These are phyloP conservation scores for Murraya paniculata DNA, from an alignment of 345 rosid genomes.

Conservation along the genomic window DNA sequence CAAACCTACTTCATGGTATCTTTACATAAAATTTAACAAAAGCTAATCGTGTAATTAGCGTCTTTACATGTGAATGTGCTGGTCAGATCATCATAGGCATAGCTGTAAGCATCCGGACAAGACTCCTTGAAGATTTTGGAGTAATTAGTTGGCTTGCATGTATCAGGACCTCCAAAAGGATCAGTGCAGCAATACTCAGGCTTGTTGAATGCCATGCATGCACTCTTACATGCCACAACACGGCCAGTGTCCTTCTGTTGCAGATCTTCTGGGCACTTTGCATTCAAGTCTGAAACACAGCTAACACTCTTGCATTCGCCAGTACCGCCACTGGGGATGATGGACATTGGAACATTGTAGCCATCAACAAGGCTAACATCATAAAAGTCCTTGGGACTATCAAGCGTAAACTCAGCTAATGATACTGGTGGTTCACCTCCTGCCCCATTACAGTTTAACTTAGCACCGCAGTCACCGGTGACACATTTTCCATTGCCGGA, in stretches of 20 bases:
- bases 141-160: conserved; percentile 46
- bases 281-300: conserved; percentile 36
- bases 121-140: conserved; percentile 42
- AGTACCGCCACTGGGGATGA: conserved; percentile 25
- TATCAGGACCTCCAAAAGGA: conserved; percentile 32
- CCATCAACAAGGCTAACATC: conserved; percentile 53
- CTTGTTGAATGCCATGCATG: conserved; percentile 39
- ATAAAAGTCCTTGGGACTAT: conserved; percentile 30
- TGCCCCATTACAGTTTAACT: conserved; percentile 33
- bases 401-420: conserved; percentile 48
- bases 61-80: conserved; percentile 36
- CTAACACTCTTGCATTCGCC: conserved; percentile 25
- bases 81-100: conserved; percentile 50
- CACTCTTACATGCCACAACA: conserved; percentile 49
- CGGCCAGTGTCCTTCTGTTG: conserved; percentile 23
- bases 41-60: conserved; percentile 39
- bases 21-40: conserved; percentile 18
- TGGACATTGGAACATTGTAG: conserved; percentile 36
- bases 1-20: background rate
- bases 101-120: conserved; percentile 46
- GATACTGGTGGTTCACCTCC: conserved; percentile 48
- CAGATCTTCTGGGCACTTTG: conserved; percentile 35
- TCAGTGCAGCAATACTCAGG: conserved; percentile 50
- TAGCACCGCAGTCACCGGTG: conserved; percentile 45
- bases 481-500: conserved; percentile 34